Base-by-base conservation (phyloP, 805 yeast species). In the Suhomyces sp. region DNA sequence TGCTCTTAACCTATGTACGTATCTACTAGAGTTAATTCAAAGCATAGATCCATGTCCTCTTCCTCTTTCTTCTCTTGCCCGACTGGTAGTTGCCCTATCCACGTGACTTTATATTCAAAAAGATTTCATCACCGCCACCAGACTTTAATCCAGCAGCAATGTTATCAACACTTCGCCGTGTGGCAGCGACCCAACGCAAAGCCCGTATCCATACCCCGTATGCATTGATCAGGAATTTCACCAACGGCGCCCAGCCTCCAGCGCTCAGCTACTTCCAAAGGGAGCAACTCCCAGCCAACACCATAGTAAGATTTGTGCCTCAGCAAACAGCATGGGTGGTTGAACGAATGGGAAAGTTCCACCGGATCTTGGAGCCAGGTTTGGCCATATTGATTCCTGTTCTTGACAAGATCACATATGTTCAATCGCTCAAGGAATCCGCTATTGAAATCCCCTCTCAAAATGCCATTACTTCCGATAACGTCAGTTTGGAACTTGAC, bases 321-420 rank as follows among this genome's bases (percentile, higher is more conserved):
- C 96, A 90, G 67, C 96, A 89, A 69, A 86, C 89, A 19, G 96
- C 96, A 2, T 89, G 94, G 91, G 83, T 89, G 17, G 96, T 89
- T 17, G 96, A 89, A 69, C 76, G 96, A 57, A 89, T 89, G 96
- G 96, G 96, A 31, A 87, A 86, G 65, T 89, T 88, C 74, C 79
- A 84, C 66, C 70, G 78, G 13, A 70, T 74, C 38, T 76, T 90
- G 54, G 79, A 83, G 40, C 96, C 96, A 0, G 96, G 96, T 12
- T 72, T 88, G 36, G 90, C 94, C 1, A 67, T 89, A 27, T 70
- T 89, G 59, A 54, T 87, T 8, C 96, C 96, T 4, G 68, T 89
- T 52, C 57, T 90, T 31, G 96, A 89, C 68, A 82, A 80, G 60
- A 86, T 89, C 62, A 84, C 86, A 49, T 90, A 89, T 62, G 96